Evolutionary conservation across 176 grass and related monocot species (phyloP).

Genomic region (Lolium rigidum): DNA sequence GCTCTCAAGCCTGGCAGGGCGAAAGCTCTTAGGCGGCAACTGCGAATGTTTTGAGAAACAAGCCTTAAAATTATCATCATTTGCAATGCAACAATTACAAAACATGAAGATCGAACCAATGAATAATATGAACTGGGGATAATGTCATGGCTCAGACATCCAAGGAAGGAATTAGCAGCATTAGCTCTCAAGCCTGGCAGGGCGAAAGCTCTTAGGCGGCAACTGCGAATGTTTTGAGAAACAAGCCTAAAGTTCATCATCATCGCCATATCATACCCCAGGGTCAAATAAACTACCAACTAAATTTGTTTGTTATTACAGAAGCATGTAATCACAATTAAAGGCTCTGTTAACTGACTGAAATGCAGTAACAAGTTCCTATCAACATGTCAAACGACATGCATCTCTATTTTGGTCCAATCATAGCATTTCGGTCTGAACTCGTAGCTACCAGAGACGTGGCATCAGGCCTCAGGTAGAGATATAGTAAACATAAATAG

Average conservation of each 20-base stretch:
- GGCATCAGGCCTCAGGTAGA: too few relatives aligned
- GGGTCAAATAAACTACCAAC: too few relatives aligned
- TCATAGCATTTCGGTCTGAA: too few relatives aligned
- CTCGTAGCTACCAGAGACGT: too few relatives aligned
- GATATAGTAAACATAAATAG: too few relatives aligned
- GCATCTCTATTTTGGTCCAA: too few relatives aligned
- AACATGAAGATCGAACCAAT: too few relatives aligned
- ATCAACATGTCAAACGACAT: conserved; percentile 63
- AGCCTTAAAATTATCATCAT: conserved; percentile 40
- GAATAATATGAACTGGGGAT: too few relatives aligned
- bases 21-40: conserved; percentile 63
- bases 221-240: conserved; percentile 76
- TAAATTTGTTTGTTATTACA: too few relatives aligned
- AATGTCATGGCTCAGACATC: conserved; percentile 44
- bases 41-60: conserved; percentile 77
- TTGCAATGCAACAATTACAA: not conserved
- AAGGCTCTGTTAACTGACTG: conserved; percentile 67
- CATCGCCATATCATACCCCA: not conserved
- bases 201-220: conserved; percentile 61
- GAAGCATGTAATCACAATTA: conserved; percentile 61
- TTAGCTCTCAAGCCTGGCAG: conserved; percentile 54
- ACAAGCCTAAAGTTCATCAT: conserved; percentile 52
- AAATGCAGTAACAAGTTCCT: conserved; percentile 1
- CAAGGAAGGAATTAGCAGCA: conserved; percentile 63
- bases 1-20: conserved; percentile 70